These are phyloP conservation scores for Jamesozyma jinghongensis DNA, from an alignment of 805 yeast species.

Conservation along the genomic window DNA sequence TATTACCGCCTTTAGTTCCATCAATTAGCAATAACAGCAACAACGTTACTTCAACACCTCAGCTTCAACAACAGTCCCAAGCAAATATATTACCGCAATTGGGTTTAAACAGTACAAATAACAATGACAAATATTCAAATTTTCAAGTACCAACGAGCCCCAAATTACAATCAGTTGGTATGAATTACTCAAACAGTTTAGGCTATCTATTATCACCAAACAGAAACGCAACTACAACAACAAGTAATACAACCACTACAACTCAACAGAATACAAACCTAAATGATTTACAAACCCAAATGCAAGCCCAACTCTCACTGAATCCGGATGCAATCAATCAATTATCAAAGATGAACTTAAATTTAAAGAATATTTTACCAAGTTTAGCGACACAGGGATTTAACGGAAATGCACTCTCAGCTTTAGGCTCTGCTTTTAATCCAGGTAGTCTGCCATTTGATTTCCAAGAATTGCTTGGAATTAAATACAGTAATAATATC, in stretches of 20 bases:
- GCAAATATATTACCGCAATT: not conserved
- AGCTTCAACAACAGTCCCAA: not conserved
- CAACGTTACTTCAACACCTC: no score
- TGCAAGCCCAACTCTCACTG: slow-evolving; percentile 1
- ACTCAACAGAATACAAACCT: no score
- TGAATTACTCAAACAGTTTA: slow-evolving; percentile 8
- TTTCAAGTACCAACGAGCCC: slow-evolving; percentile 4
- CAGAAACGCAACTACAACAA: slow-evolving; percentile 5
- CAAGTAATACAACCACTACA: not conserved
- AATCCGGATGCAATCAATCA: slow-evolving; percentile 9
- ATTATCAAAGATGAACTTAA: slow-evolving; percentile 9
- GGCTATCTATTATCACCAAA: slow-evolving; percentile 10
- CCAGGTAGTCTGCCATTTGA: slow-evolving; percentile 26
- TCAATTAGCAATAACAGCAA: not conserved
- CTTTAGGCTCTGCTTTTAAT: slow-evolving; percentile 16
- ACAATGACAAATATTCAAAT: not conserved
- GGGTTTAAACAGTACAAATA: not conserved
- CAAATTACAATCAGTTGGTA: slow-evolving; percentile 8
- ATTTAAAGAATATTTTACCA: slow-evolving; percentile 9
- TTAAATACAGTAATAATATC: slow-evolving; percentile 11
- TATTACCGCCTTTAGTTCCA: slow-evolving; percentile 22
- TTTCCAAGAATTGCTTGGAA: slow-evolving; percentile 23
- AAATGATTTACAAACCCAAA: not conserved
- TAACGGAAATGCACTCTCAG: slow-evolving; percentile 7
- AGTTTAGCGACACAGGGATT: slow-evolving; percentile 2